Percentiles rank a stretch among this genome's conserved stretches.
Evolutionary conservation across 2,329 filamentous ascomycete species (phyloP).

Genomic region (Arthrobotrys musiformis): DNA sequence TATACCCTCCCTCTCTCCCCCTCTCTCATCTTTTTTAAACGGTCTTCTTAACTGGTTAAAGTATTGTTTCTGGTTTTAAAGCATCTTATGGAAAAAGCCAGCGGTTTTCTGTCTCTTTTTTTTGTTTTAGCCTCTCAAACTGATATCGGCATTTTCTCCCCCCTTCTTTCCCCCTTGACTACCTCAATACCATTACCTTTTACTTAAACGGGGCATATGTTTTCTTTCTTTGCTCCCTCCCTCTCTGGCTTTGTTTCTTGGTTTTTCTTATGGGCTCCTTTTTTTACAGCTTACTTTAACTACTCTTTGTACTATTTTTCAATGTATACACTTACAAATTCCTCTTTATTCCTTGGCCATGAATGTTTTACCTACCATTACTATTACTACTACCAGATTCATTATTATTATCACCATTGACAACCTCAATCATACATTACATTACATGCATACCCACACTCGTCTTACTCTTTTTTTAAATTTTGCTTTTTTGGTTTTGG

Average conservation of each 20-base stretch:
- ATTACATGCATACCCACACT: background rate
- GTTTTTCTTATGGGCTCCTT: background rate
- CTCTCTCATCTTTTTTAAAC: background rate
- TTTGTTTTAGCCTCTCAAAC: conserved; percentile 31
- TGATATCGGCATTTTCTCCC: conserved; percentile 23
- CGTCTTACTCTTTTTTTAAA: background rate
- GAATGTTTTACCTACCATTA: conserved; percentile 1
- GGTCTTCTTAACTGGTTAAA: conserved; percentile 13
- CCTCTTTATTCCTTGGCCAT: background rate
- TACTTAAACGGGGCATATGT: conserved; percentile 1
- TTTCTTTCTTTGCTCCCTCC: background rate
- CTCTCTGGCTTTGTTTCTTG: background rate
- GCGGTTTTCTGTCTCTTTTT: conserved; percentile 42
- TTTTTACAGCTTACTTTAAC: background rate
- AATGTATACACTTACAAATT: conserved; percentile 43
- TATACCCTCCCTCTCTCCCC: background rate
- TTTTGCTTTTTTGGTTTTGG: conserved; percentile 20
- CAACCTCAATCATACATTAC: background rate
- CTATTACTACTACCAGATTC: background rate
- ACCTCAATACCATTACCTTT: background rate
- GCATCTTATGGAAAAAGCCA: conserved; percentile 54
- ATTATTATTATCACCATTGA: background rate
- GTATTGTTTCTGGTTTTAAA: conserved; percentile 23
- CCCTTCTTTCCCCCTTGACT: background rate
- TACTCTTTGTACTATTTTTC: conserved; percentile 37